These are phyloP conservation scores for Nannochloropsis gaditana DNA, from an alignment of 108 stramenopile species.

Conservation along the genomic window DNA sequence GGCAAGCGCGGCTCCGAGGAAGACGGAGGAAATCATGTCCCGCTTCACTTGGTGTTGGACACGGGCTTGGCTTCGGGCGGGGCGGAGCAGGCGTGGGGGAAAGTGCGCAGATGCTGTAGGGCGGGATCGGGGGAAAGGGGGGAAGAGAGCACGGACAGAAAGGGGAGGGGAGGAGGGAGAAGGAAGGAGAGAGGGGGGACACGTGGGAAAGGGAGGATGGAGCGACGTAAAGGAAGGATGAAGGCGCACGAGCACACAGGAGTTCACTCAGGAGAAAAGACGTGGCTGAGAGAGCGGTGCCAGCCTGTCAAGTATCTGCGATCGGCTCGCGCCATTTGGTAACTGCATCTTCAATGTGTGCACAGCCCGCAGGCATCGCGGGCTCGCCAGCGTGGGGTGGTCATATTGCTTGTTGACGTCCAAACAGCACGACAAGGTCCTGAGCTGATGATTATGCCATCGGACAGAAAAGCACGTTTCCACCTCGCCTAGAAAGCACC, in stretches of 20 bases:
- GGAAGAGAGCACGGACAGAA: neutral
- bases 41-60: conserved; percentile 1
- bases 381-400: no score
- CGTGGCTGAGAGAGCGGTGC: neutral
- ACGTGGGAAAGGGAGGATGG: neutral
- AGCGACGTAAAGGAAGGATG: neutral
- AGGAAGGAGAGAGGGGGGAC: neutral
- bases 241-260: neutral
- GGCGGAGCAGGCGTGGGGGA: neutral
- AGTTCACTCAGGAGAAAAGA: neutral
- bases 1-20: neutral
- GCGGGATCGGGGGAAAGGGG: neutral
- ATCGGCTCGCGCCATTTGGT: no score
- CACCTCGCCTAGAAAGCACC: no score
- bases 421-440: no score
- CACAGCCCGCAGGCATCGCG: no score
- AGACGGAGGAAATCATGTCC: neutral
- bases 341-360: no score
- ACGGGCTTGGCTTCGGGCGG: neutral
- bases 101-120: no score
- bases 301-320: neutral
- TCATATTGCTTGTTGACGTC: no score
- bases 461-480: no score
- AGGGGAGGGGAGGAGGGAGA: neutral
- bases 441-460: no score